phyloP scores from a whole-genome alignment of 768 basidiomycete genomes.

The Leucocoprinus sp. region DNA sequence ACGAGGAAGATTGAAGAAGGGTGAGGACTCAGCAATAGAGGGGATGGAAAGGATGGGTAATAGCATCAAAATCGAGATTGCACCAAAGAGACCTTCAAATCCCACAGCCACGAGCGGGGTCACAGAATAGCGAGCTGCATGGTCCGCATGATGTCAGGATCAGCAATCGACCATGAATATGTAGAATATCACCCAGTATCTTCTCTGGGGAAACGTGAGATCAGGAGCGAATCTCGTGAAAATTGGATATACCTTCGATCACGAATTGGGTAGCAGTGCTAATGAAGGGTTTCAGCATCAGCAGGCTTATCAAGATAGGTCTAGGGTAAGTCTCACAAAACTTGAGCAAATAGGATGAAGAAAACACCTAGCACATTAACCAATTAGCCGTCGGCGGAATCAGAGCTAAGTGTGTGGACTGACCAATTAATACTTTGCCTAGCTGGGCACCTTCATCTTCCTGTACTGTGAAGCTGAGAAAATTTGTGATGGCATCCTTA shows the following conservation, averaged over 20 bases:
- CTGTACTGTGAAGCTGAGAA: constrained; percentile 27
- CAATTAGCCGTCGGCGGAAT: constrained; percentile 15
- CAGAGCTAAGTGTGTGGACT: constrained; percentile 18
- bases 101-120: constrained; percentile 91
- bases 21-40: constrained; percentile 50
- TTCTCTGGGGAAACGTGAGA: constrained; percentile 46
- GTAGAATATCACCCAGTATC: constrained; percentile 55
- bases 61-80: constrained; percentile 65
- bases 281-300: constrained; percentile 11
- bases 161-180: background rate
- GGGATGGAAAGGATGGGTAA: constrained; percentile 76
- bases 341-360: constrained; percentile 88
- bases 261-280: constrained; percentile 92
- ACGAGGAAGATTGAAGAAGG: constrained; percentile 81
- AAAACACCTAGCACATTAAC: constrained; percentile 55
- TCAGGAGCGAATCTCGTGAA: background rate
- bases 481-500: constrained; percentile 59
- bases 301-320: constrained; percentile 13
- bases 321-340: constrained; percentile 59
- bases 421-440: constrained; percentile 70
- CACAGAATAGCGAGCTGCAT: constrained; percentile 60
- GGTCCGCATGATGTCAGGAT: constrained; percentile 9
- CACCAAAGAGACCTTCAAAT: constrained; percentile 89
- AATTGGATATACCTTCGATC: constrained; percentile 50
- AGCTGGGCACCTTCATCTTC: constrained; percentile 51